Evolutionary conservation across 2,329 filamentous ascomycete species (phyloP).

Genomic region (Xylaria arbuscula): DNA sequence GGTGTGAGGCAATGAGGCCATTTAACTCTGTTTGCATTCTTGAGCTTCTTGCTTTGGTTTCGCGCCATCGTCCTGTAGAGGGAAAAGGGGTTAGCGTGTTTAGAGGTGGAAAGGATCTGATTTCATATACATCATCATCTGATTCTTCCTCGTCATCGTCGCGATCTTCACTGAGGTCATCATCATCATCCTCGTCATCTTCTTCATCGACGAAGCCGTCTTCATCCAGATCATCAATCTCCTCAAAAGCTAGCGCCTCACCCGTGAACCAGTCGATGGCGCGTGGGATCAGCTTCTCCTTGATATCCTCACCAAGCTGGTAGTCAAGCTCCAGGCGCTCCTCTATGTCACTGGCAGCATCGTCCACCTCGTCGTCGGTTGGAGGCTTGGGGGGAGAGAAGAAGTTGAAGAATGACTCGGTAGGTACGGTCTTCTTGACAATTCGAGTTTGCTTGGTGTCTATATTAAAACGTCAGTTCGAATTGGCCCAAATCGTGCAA

Average conservation of each 20-base stretch:
- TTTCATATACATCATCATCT: slow-evolving; percentile 76
- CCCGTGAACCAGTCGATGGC: slow-evolving; percentile 99
- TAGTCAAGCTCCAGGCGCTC: slow-evolving; percentile 98
- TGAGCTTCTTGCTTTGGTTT: slow-evolving; percentile 95
- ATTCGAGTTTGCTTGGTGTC: slow-evolving; percentile 99
- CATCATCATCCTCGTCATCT: slow-evolving; percentile 87
- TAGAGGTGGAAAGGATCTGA: neutral
- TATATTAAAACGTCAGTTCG: slow-evolving; percentile 53
- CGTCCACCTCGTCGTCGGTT: slow-evolving; percentile 71
- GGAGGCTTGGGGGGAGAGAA: slow-evolving; percentile 95
- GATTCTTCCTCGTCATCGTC: slow-evolving; percentile 83
- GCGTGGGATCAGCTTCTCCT: slow-evolving; percentile 98
- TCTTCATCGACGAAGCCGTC: slow-evolving; percentile 90
- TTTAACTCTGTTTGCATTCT: slow-evolving; percentile 95
- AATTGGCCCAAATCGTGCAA: neutral
- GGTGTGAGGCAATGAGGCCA: slow-evolving; percentile 26
- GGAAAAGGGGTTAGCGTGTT: slow-evolving; percentile 42
- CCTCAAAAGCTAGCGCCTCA: slow-evolving; percentile 96
- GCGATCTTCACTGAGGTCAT: slow-evolving; percentile 83
- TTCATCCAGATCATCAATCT: slow-evolving; percentile 84
- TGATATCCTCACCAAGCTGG: slow-evolving; percentile 98
- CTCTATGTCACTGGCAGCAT: slow-evolving; percentile 90
- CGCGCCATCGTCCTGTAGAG: slow-evolving; percentile 79
- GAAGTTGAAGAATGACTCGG: slow-evolving; percentile 99
- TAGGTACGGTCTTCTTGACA: slow-evolving; percentile 98